Base-by-base conservation (phyloP, 805 yeast species). In the Wickerhamiella sorbophila region DNA sequence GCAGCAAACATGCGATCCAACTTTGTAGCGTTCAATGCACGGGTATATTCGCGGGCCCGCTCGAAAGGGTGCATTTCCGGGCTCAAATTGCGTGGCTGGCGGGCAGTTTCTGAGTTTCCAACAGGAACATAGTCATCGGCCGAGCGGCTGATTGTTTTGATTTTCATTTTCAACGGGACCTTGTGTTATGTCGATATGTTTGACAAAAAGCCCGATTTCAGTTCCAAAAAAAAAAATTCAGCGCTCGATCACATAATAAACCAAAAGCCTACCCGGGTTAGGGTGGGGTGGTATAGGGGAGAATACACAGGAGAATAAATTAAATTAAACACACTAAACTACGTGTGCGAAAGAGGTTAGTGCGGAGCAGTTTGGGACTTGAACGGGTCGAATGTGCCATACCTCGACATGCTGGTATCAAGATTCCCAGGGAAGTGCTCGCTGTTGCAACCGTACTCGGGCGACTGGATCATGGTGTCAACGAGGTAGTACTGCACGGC, bases 21-120 rank as follows among this genome's bases (percentile, higher is more conserved):
- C 58, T 91, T 91, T 14, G 97, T 87, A 21, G 98, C 97, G 43
- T 84, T 88, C 41, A 91, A 63, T 0, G 97, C 97, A 50, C 87
- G 74, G 16, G 96, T 83, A 56, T 91, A 91, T 62, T 91, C 98
- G 57, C 98, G 71, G 4, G 97, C 96, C 52, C 97, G 70, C 63
- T 91, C 97, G 55, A 91, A 88, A 0, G 96, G 98, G 64, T 91
- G 99, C 38, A 91, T 67, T 18, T 88, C 91, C 1, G 98, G 95
- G 57, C 88, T 79, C 52, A 91, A 65, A 61, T 91, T 91, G 45
- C 98, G 72, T 0, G 96, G 88, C 41, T 84, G 60, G 18, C 88
- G 74, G 2, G 88, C 76, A 53, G 85, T 88, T 58, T 91, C 96
- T 0, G 93, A 75, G 60, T 83, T 85, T 50, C 86, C 69, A 34